phyloP scores from a whole-genome alignment of 169 alveolate genomes.

The Plasmodium cynomolgi region DNA sequence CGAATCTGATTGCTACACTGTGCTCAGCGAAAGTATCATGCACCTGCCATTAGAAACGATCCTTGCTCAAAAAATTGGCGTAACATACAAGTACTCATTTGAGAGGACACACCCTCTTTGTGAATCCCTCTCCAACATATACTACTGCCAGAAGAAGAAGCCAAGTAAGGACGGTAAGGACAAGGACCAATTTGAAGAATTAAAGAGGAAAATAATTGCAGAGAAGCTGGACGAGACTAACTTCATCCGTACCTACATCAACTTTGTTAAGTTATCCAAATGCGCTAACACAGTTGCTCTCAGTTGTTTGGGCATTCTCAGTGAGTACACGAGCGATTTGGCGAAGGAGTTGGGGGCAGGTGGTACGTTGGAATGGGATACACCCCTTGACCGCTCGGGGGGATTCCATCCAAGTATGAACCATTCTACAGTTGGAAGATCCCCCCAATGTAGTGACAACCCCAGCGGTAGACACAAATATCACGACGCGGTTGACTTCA shows the following conservation, averaged over 20 bases:
- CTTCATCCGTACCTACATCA: not conserved
- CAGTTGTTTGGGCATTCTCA: not conserved
- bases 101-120: not conserved
- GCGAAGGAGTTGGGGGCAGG: not conserved
- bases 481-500: not conserved
- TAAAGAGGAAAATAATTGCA: conserved; percentile 20
- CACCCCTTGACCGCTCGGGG: not conserved
- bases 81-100: not conserved
- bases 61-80: conserved; percentile 12
- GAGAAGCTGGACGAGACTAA: conserved; percentile 10
- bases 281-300: not conserved
- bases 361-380: not conserved
- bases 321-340: not conserved
- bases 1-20: not conserved
- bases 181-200: conserved; percentile 11
- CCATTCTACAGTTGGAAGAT: not conserved
- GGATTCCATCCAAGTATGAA: not conserved
- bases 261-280: not conserved
- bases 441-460: not conserved
- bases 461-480: not conserved
- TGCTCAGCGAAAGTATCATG: conserved; percentile 7
- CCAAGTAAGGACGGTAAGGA: conserved; percentile 16
- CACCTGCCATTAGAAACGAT: conserved; percentile 36
- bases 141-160: conserved; percentile 49
- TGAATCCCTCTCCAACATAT: conserved; percentile 14